Base-by-base conservation (phyloP, 345 rosid species). In the Xanthoceras sorbifolium region DNA sequence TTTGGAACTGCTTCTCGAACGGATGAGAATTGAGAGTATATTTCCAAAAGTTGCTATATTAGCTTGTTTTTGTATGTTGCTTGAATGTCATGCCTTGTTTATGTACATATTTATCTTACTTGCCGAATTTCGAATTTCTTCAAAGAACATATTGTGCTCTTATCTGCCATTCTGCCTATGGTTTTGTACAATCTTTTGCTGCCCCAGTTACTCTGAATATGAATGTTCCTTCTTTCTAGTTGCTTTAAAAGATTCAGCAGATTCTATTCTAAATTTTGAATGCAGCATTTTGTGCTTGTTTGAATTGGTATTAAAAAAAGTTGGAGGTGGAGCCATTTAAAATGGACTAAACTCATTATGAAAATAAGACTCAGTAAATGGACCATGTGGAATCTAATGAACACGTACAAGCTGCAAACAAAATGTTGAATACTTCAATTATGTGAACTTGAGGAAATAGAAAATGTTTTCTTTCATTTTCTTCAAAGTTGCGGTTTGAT, bases 11-110 rank as follows among this genome's bases (percentile, higher is more conserved):
- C 85, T 71, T 79, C 90, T 36, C 82, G 85, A 74, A 71, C 71
- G 6, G 80, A 84, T 68, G 87, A 82, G 78, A 81, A 83, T 68
- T 87, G 87, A 85, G 75, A 85, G 73, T 76, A 22, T 48, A 42
- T 72, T 44, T 50, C 50, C 15, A 8, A 23, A 26, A 26, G 62
- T 44, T 55, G 63, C 62, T 34, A 29, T 70, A n/a, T 54, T 65
- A 60, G 81, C 76, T 66, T 29, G 38, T 42, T 38, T 67, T 48
- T 65, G 20, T 60, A n/a, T 69, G 70, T 57, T 78, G 72, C 69
- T 73, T 73, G 67, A 73, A 32, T 64, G 46, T 76, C 50, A 60
- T 75, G 79, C 67, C 71, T 79, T 74, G 69, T 67, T 50, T 67
- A 7, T 82, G 83, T 81, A 79, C 71, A 86, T 80, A 79, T n/a